Evolutionary conservation across 805 yeast genomes (phyloP), one percentile per base, ranked within the genome.

Genomic region (Wickerhamiella vanderwaltii): DNA sequence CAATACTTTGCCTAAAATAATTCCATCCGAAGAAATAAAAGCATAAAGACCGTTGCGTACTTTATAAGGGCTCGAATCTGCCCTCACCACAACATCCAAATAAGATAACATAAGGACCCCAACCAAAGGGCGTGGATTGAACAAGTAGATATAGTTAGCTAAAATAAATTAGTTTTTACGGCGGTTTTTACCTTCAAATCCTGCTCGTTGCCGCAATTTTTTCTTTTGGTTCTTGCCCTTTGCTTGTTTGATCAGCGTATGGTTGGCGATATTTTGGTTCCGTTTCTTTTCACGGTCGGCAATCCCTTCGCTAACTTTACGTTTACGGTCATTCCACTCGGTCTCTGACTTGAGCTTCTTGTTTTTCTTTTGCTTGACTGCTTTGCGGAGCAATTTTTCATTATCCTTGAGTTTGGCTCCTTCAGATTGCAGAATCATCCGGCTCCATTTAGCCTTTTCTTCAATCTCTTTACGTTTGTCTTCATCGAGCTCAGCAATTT

Each of bases 291-390:
- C 76, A 54, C 80, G 79, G 13, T 79, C 82, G 36, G 76, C 70
- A 40, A 81, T 77, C 29, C 79, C 77, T 51, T 78, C 82, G 45
- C 74, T 73, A 11, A 91, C 95, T 28, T 71, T 71, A 52, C 78
- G 81, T 58, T 82, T 79, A 50, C 99, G 74, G 39, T 88, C 96
- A 49, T 66, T 72, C 99, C 99, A 91, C 61, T 88, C 94, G 39
- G 75, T 66, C 54, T 85, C 94, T 44, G 93, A 79, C 66, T 78
- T 83, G 55, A 82, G 72, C 67, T 91, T 91, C 56, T 72, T 71
- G 47, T 81, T 75, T 52, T 84, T 88, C 57, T 85, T 83, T 52
- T 81, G 72, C 65, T 81, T 86, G 47, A 88, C 61, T 2, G 96
- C 83, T 60, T 84, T 88, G 54, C 78, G 79, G 61, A 91, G 71